Conservation (phyloP, 1,139 yeast genomes). For the Magnusiomyces sp. region DNA sequence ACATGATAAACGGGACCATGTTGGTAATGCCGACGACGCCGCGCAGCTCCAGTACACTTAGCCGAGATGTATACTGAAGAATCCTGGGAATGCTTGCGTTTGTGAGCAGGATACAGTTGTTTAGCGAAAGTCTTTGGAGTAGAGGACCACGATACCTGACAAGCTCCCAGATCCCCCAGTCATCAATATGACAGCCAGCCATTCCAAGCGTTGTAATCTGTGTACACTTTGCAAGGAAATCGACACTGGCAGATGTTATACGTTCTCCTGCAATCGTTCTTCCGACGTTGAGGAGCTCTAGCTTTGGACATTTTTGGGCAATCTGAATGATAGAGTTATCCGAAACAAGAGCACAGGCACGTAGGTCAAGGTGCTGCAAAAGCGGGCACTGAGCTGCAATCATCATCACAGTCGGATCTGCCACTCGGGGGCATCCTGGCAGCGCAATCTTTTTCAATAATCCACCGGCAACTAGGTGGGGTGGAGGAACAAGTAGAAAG, state of each 20-base stretch:
- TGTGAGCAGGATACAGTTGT: conserved; percentile 61
- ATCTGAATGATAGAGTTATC: conserved; percentile 67
- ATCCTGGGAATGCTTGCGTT: conserved; percentile 60
- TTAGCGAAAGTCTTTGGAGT: conserved; percentile 64
- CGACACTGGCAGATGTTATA: conserved; percentile 64
- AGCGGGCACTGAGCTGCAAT: conserved; percentile 52
- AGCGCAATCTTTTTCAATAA: conserved; percentile 51
- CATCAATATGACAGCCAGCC: conserved; percentile 81
- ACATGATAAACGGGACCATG: conserved; percentile 56
- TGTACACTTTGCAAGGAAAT: conserved; percentile 47
- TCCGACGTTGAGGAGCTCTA: conserved; percentile 64
- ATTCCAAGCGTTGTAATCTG: conserved; percentile 65
- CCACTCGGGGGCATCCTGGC: conserved; percentile 61
- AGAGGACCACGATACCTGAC: conserved; percentile 50
- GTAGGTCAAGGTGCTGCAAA: conserved; percentile 57
- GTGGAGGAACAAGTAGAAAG: conserved; percentile 56
- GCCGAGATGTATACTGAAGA: conserved; percentile 45
- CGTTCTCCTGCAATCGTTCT: conserved; percentile 61
- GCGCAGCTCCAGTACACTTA: conserved; percentile 73
- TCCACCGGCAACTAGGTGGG: conserved; percentile 36
- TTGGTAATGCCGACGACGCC: conserved; percentile 46
- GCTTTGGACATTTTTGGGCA: conserved; percentile 49
- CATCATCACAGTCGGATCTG: conserved; percentile 48
- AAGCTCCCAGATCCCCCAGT: conserved; percentile 71
- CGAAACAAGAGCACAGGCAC: conserved; percentile 76